Base-by-base conservation (phyloP, 2,329 filamentous ascomycete genomes). In the Pseudonectria buxi region DNA sequence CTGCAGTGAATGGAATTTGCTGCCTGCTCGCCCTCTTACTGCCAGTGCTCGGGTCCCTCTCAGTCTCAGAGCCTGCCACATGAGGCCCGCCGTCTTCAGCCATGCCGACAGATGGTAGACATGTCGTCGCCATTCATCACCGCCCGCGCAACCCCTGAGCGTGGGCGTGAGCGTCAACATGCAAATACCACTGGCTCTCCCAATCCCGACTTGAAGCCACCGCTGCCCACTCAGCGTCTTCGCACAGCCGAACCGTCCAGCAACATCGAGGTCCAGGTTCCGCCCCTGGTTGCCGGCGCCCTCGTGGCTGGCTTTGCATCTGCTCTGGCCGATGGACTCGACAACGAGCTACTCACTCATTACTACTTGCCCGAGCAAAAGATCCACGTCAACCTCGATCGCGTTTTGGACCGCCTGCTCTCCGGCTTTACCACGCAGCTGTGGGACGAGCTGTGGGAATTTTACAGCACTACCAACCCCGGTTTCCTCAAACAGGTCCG, bases 381-480 rank as follows among this genome's bases (percentile, higher is more conserved):
- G 16, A 49, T 58, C 6, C 50, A 45, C 16, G 36, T 62, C 35
- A 62, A 63, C 28, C 44, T 63, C 13, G 60, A 63, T 28, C 48
- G 58, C 1, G 57, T 61, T 4, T 29, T 63, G 22, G 60, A 63
- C 38, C 55, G 60, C 2, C 47, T 63, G 11, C 36, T 63, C 4
- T 44, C 52, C 7, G 49, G 53, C 7, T 63, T 63, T 15, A 57
- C 54, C 3, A 39, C 40, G 9, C 44, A 50, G 30, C 37, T 63
- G 28, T 62, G 60, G 60, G 57, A 62, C 35, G 60, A 63, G 31
- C 46, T 63, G 4, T 62, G 53, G 48, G 29, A 39, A 4, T 61
- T 59, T 30, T 62, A 63, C 30, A 52, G 52, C 28, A 36, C 46
- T 24, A 53, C 47, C 4, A 45, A 50, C 36, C 53, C 52, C 3